phyloP scores from a whole-genome alignment of 148 eudicot species.

The Persicaria tinctoria region DNA sequence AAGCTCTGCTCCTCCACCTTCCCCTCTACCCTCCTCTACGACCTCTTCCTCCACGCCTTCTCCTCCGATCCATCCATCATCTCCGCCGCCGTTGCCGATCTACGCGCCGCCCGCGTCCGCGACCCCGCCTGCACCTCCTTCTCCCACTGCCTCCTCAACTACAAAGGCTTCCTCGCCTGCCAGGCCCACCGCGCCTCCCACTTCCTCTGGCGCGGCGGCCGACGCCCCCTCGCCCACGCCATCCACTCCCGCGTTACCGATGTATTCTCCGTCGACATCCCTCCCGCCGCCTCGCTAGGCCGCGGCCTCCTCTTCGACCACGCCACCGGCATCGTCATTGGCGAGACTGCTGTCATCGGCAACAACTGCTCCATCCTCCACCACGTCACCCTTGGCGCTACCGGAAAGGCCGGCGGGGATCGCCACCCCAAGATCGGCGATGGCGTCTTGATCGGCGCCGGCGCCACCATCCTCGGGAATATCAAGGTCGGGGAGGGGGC shows the following conservation, averaged over 20 bases:
- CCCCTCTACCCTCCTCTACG: constrained; percentile 69
- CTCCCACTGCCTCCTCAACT: constrained; percentile 74
- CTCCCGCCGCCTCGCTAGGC: constrained; percentile 23
- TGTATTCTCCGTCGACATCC: constrained; percentile 19
- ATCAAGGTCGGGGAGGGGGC: constrained; percentile 66
- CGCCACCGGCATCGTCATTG: constrained; percentile 65
- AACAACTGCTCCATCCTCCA: constrained; percentile 55
- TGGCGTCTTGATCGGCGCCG: constrained; percentile 66
- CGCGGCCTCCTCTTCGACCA: constrained; percentile 57
- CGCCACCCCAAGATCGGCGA: constrained; percentile 65
- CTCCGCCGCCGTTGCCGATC: constrained; percentile 69
- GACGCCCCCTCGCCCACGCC: constrained; percentile 24
- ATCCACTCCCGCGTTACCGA: constrained; percentile 50
- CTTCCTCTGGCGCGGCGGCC: constrained; percentile 36
- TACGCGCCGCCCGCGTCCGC: constrained; percentile 62
- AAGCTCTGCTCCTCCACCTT: constrained; percentile 82
- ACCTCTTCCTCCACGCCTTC: constrained; percentile 62
- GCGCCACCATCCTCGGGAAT: constrained; percentile 54
- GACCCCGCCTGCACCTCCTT: constrained; percentile 77
- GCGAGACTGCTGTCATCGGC: constrained; percentile 62
- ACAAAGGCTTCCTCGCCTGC: constrained; percentile 71
- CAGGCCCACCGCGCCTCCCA: constrained; percentile 60
- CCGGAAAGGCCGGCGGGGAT: constrained; percentile 52
- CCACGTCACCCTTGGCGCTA: constrained; percentile 62
- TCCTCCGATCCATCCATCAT: constrained; percentile 41